Evolutionary conservation across 306 rosid genomes (phyloP).

Genomic region (Echinosophora koreensis): DNA sequence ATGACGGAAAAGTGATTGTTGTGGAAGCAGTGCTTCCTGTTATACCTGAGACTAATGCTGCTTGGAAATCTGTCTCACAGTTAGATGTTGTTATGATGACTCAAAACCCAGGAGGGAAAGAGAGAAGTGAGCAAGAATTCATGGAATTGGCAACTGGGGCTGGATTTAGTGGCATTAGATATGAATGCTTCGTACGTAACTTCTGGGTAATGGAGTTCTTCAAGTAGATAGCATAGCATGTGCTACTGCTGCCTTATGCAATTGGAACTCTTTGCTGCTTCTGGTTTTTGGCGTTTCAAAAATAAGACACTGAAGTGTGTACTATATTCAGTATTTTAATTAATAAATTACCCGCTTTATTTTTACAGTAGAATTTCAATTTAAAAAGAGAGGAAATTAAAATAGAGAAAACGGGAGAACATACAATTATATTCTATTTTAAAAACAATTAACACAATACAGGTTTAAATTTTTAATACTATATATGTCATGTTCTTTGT

Average conservation of each 20-base stretch:
- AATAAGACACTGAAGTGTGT: not conserved
- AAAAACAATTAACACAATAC: too few species aligned
- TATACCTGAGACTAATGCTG: constrained; percentile 39
- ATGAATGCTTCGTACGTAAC: constrained; percentile 47
- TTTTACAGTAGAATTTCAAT: too few species aligned
- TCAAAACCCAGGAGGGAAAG: constrained; percentile 62
- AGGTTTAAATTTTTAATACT: too few species aligned
- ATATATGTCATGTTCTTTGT: too few species aligned
- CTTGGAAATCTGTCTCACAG: constrained; percentile 22
- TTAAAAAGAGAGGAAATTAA: too few species aligned
- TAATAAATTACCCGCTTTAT: too few species aligned
- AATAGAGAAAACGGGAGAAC: too few species aligned
- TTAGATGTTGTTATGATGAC: constrained; percentile 62
- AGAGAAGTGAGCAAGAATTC: constrained; percentile 56
- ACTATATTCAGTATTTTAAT: not conserved
- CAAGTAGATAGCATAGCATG: constrained; percentile 39
- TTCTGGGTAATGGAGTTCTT: constrained; percentile 67
- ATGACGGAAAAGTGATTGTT: constrained; percentile 64
- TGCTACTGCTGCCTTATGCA: not conserved
- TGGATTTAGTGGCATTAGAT: constrained; percentile 60
- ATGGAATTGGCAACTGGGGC: constrained; percentile 55
- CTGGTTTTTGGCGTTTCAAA: not conserved
- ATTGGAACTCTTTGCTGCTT: not conserved
- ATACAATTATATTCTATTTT: too few species aligned
- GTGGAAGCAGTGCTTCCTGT: constrained; percentile 54